Evolutionary conservation across 768 basidiomycete species (phyloP), one percentile per base, ranked within the genome.

Genomic region (Trametopsis cervina): DNA sequence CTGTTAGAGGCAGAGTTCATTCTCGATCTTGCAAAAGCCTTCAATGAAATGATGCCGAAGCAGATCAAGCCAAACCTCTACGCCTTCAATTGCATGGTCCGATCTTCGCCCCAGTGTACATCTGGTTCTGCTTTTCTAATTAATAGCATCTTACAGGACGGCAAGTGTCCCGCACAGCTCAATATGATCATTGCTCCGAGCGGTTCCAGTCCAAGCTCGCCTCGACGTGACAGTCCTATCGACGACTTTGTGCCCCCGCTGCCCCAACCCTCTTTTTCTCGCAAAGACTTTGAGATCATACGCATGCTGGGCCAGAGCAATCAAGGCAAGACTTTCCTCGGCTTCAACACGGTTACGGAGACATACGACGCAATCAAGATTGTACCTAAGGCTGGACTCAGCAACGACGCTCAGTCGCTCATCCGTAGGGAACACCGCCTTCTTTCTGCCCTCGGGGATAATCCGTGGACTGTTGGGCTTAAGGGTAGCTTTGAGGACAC

Each of bases 1-100:
- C 43, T 22, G 37, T 52, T 36, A n/a, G 53, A 39, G 33, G 57
- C 42, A 25, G 54, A 60, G 15, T 33, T 33, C 29, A 33, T 33
- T 15, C 29, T 33, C 29, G 29, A 33, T 15, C 29, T 33, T 15
- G 29, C 29, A 7, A 33, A 33, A 33, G 29, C 29, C 9, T 15
- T 33, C 29, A 33, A 33, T 7, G 7, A 7, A 33, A 15, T 33
- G 29, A 7, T 33, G 7, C 29, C 29, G 15, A 33, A 33, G 29
- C 9, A 33, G 15, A 15, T 33, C 9, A 33, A 33, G 29, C 29
- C 29, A 7, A 33, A 33, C 15, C 29, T 33, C 29, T 33, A 33
- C 29, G 15, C 7, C 9, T 33, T 33, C 29, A 33, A 33, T n/a
- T n/a, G n/a, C n/a, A n/a, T n/a, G n/a, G n/a, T n/a, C n/a, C n/a